Conservation (phyloP, 1,284 basidiomycete species). For the Trichosporon asahii region DNA sequence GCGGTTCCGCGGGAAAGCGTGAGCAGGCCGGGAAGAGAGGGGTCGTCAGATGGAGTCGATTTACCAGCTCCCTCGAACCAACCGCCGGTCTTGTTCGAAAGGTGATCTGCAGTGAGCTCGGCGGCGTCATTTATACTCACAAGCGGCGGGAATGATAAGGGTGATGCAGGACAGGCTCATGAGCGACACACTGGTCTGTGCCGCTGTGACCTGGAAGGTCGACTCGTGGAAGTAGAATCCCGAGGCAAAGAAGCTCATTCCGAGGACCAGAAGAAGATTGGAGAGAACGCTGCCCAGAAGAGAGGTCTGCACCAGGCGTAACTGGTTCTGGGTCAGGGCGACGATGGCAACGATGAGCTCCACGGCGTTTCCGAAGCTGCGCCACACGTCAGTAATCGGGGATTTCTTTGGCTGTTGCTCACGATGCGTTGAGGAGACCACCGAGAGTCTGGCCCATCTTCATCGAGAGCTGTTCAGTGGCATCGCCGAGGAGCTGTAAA, state of each 20-base stretch:
- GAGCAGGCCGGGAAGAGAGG: slow-evolving; percentile 59
- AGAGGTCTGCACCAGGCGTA: slow-evolving; percentile 82
- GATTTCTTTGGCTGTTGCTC: neutral
- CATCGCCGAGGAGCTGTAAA: slow-evolving; percentile 59
- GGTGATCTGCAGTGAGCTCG: slow-evolving; percentile 31
- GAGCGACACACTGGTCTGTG: slow-evolving; percentile 72
- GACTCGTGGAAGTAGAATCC: slow-evolving; percentile 67
- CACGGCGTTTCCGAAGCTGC: slow-evolving; percentile 54
- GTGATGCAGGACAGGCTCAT: slow-evolving; percentile 88
- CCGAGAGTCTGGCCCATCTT: slow-evolving; percentile 77
- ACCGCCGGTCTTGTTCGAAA: slow-evolving; percentile 33
- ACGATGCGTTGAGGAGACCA: slow-evolving; percentile 76
- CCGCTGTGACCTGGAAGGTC: slow-evolving; percentile 73
- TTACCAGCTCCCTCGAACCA: slow-evolving; percentile 13
- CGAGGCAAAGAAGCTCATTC: slow-evolving; percentile 75
- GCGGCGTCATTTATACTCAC: slow-evolving; percentile 38
- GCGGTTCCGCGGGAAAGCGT: slow-evolving; percentile 81
- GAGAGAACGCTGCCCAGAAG: slow-evolving; percentile 63
- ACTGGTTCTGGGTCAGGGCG: slow-evolving; percentile 74
- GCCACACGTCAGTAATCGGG: neutral
- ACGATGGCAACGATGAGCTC: slow-evolving; percentile 80
- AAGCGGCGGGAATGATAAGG: slow-evolving; percentile 87
- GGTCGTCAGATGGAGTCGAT: slow-evolving; percentile 33
- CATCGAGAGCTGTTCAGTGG: slow-evolving; percentile 78
- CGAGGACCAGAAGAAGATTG: slow-evolving; percentile 82